Conservation (phyloP, 345 rosid species). For the Iberis pinnata region DNA sequence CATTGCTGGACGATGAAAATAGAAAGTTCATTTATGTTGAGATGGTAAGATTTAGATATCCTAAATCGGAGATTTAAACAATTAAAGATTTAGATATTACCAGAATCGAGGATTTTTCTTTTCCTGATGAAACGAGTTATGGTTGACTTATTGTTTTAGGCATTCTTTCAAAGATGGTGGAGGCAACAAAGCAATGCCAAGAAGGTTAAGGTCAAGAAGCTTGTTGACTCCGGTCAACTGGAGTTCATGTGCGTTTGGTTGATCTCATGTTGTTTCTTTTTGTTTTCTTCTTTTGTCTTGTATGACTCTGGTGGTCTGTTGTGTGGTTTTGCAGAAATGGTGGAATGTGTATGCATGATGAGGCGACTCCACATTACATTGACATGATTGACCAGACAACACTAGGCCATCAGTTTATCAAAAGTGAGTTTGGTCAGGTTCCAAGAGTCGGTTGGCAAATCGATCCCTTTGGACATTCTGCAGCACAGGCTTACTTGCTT, state of each 20-base stretch:
- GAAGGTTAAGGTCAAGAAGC: slow-evolving; percentile 69
- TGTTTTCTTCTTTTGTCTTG: not conserved
- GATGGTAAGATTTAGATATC: slow-evolving; percentile 44
- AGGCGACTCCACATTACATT: slow-evolving; percentile 83
- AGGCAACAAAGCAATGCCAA: slow-evolving; percentile 74
- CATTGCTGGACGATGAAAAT: slow-evolving; percentile 71
- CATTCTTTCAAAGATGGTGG: slow-evolving; percentile 96
- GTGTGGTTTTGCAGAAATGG: slow-evolving; percentile 55
- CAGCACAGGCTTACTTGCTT: slow-evolving; percentile 87
- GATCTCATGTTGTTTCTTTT: not conserved
- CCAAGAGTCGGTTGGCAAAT: slow-evolving; percentile 99
- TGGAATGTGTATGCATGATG: slow-evolving; percentile 93
- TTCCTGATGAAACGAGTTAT: not conserved
- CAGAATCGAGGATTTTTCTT: not conserved
- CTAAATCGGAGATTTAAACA: too few species aligned
- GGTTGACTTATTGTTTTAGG: slow-evolving; percentile 37
- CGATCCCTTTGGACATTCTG: slow-evolving; percentile 94
- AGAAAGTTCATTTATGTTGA: slow-evolving; percentile 92
- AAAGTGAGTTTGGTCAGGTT: slow-evolving; percentile 63
- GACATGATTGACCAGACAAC: slow-evolving; percentile 97
- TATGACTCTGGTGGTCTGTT: slow-evolving; percentile 5
- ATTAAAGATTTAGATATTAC: too few species aligned
- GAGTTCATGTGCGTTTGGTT: slow-evolving; percentile 68
- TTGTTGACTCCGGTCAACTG: slow-evolving; percentile 76
- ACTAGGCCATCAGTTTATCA: slow-evolving; percentile 73